Base-by-base conservation (phyloP, 495 filamentous ascomycete species). In the Penicillium bialowiezense region DNA sequence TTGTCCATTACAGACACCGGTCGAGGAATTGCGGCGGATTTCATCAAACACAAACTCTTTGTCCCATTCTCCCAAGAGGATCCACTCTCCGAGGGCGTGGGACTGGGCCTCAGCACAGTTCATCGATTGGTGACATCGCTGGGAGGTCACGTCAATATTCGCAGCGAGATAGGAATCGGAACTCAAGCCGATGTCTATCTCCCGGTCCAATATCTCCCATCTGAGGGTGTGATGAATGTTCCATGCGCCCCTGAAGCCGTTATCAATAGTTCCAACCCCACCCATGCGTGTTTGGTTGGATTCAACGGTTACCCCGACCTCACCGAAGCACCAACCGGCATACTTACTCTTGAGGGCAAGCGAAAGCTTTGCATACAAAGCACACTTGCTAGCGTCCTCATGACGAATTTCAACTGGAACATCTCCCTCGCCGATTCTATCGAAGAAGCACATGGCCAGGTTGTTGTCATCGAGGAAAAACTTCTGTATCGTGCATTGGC, bases 1-100 rank as follows among this genome's bases (percentile, higher is more conserved):
- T 49, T 86, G 7, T 71, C 71, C 1, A 70, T 89, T n/a, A 73
- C 72, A 12, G 86, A 89, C 51, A 84, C 85, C 1, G 85, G 86
- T 5, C 72, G 72, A 14, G 87, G 87, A 5, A 90, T 91, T 41
- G 75, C 75, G 0, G 66, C 80, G 5, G 83, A 86, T 14, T 91
- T 83, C 60, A 64, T 89, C 34, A 76, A 77, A 32, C 78, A 84
- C 34, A 74, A 79, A 12, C 59, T 89, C 0, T 91, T 84, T 52
- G 80, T 79, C 3, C 82, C 87, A 0, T 91, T 90, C 52, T 72
- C 80, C 0, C 87, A 91, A 49, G 87, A 90, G 54, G 78, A 88
- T 44, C 65, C 73, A 0, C 70, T 88, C 9, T 74, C 78, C 1
- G 74, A 80, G 13, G 87, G 87, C 13, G 82, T 86, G 3, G 87